phyloP scores from a whole-genome alignment of 176 grass and related monocot species.

The Bolboschoenus planiculmis region DNA sequence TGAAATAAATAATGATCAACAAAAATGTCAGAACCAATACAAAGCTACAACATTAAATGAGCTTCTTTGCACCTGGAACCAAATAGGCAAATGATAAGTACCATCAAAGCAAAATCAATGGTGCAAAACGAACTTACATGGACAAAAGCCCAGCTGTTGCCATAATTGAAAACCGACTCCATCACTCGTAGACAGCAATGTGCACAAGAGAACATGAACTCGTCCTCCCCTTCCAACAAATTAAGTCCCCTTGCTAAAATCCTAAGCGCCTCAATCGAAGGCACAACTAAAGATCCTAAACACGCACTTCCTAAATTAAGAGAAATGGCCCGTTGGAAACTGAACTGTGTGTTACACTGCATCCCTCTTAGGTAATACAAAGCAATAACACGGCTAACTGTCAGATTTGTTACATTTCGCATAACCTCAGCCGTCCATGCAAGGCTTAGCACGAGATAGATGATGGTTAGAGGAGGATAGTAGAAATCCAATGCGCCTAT shows the following conservation, averaged over 20 bases:
- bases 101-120: background rate
- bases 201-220: conserved; percentile 98
- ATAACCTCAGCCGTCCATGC: conserved; percentile 95
- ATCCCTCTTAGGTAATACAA: conserved; percentile 99
- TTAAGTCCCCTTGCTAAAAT: conserved; percentile 88
- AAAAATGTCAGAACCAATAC: background rate
- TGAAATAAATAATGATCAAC: background rate
- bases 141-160: conserved; percentile 97
- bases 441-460: conserved; percentile 63
- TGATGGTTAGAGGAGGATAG: conserved; percentile 66
- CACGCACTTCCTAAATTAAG: conserved; percentile 93
- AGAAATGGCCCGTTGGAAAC: conserved; percentile 90
- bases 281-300: conserved; percentile 86
- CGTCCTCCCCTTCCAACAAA: conserved; percentile 92
- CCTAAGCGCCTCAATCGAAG: conserved; percentile 77
- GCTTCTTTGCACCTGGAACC: background rate
- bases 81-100: background rate
- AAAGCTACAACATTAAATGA: background rate
- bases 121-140: conserved; percentile 36
- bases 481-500: conserved; percentile 79
- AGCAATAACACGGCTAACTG: conserved; percentile 80
- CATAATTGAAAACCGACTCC: conserved; percentile 82
- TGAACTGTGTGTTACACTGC: conserved; percentile 81
- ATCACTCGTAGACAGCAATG: conserved; percentile 96
- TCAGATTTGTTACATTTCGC: conserved; percentile 93